A percentile compares a stretch with the other conserved stretches of the same genome.
Conservation (phyloP, 2,329 filamentous ascomycete species). For the Ambrosiella beaveri region DNA sequence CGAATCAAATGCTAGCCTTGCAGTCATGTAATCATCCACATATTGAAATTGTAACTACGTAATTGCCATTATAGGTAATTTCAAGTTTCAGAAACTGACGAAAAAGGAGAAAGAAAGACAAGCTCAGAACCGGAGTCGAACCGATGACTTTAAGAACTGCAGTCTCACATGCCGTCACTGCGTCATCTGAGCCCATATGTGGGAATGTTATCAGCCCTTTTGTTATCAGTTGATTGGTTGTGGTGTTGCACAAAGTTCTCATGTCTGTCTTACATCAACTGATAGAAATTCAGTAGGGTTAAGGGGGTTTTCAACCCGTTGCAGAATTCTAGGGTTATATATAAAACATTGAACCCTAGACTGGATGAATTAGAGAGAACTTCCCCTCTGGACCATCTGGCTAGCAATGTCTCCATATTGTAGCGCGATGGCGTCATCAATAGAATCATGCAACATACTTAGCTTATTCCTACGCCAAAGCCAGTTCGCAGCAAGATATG, state of each 20-base stretch:
- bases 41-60: not conserved
- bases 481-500: not conserved
- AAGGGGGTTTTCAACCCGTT: not conserved
- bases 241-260: not conserved
- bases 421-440: not conserved
- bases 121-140: slow-evolving; percentile 13
- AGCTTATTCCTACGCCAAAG: not conserved
- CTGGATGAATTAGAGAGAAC: too few species aligned
- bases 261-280: not conserved
- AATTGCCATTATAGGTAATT: not conserved
- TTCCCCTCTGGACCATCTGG: too few species aligned
- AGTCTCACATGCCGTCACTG: slow-evolving; percentile 12
- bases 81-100: not conserved
- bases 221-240: not conserved
- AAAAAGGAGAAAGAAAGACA: not conserved
- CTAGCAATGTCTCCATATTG: not conserved
- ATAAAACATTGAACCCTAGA: not conserved
- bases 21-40: not conserved
- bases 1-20: too few species aligned
- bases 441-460: not conserved
- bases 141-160: slow-evolving; percentile 13
- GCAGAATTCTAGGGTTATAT: not conserved
- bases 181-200: slow-evolving; percentile 8
- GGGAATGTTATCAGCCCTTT: not conserved
- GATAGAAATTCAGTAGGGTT: not conserved